Conservation (phyloP, 2,329 filamentous ascomycete genomes). For the Lachnellula arida region DNA sequence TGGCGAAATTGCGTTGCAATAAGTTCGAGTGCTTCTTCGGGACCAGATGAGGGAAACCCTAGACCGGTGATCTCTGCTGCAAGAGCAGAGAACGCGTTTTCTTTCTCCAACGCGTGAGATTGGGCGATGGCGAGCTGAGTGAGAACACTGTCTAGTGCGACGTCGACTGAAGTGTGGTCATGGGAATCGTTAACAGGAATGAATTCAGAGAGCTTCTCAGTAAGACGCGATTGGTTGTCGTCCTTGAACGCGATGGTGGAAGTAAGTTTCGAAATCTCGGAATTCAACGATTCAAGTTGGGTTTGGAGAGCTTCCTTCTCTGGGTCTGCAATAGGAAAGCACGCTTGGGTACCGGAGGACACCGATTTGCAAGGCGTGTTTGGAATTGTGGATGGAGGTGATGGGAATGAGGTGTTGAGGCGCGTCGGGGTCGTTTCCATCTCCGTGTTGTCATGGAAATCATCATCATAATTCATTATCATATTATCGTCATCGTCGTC, state of each 20-base stretch:
- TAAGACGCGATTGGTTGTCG: conserved; percentile 24
- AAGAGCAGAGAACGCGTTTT: conserved; percentile 47
- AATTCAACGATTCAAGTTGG: conserved; percentile 24
- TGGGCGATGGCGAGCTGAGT: conserved; percentile 30
- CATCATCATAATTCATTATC: conserved; percentile 27
- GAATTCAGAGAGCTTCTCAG: conserved; percentile 26
- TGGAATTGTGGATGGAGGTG: conserved; percentile 29
- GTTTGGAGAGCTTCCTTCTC: conserved; percentile 22
- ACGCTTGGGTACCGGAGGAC: conserved; percentile 20
- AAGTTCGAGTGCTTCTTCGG: conserved; percentile 35
- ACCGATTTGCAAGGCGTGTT: conserved; percentile 25
- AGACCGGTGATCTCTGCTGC: conserved; percentile 42
- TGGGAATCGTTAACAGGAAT: conserved; percentile 22
- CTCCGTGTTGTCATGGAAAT: conserved; percentile 19
- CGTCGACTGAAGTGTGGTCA: conserved; percentile 26
- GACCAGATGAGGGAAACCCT: conserved; percentile 48
- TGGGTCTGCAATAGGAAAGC: conserved; percentile 17
- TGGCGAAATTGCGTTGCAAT: conserved; percentile 48
- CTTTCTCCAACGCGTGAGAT: conserved; percentile 27
- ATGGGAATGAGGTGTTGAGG: conserved; percentile 28
- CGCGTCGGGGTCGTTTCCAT: conserved; percentile 26
- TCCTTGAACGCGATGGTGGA: conserved; percentile 24
- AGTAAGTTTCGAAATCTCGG: conserved; percentile 24
- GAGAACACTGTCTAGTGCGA: conserved; percentile 29
- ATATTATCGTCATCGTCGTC: conserved; percentile 32